These are phyloP conservation scores for Raddia distichophylla DNA, from an alignment of 176 grass and related monocot species.

Conservation along the genomic window DNA sequence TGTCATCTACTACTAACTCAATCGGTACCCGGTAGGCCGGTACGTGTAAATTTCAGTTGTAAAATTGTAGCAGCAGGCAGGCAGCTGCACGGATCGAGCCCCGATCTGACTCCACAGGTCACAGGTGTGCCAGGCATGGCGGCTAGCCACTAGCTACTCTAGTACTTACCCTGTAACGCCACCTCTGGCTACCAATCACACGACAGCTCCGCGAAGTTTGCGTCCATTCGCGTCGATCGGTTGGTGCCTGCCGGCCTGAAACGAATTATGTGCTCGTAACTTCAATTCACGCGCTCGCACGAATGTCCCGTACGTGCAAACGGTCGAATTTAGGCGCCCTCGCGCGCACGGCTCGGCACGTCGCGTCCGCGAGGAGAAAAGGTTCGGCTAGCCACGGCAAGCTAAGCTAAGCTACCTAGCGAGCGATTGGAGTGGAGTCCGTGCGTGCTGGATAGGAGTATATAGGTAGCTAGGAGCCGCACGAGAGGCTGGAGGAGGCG, in stretches of 20 bases:
- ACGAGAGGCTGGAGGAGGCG: conserved; percentile 2
- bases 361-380: not conserved
- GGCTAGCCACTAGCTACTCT: not conserved
- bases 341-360: not conserved
- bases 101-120: conserved; percentile 6
- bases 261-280: not conserved
- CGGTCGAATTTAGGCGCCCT: conserved; percentile 13
- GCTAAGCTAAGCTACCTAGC: not conserved
- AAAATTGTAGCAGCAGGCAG: not conserved
- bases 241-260: conserved; percentile 13
- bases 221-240: not conserved
- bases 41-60: conserved; percentile 7
- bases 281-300: not conserved
- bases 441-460: no score
- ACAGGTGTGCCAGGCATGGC: not conserved
- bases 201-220: not conserved
- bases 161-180: not conserved
- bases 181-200: not conserved
- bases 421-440: no score
- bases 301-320: not conserved
- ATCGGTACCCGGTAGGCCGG: not conserved
- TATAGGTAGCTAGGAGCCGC: not conserved
- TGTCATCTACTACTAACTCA: not conserved
- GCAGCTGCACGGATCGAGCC: not conserved
- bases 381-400: not conserved